Evolutionary conservation across 2,329 filamentous ascomycete genomes (phyloP), one percentile per base, ranked within the genome.

Genomic region (Rasamsonia emersonii): DNA sequence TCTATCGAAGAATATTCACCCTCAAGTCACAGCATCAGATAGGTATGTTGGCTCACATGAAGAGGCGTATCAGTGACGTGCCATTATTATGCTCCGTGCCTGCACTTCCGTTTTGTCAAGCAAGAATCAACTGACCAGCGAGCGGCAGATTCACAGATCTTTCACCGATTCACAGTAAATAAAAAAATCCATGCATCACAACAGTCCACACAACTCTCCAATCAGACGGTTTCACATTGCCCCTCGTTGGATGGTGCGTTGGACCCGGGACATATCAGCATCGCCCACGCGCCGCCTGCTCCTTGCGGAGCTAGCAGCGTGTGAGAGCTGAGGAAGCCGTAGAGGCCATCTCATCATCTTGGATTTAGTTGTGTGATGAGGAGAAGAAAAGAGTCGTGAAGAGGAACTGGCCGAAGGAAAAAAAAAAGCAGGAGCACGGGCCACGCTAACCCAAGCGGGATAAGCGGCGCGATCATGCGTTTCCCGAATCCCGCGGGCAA

Each of bases 331-430:
- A 36, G 49, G 56, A 63, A 70, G 67, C 54, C 59, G 55, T 59
- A 63, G 54, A 70, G 71, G 72, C 74, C 71, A 67, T 67, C 77
- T 82, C 81, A 73, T 86, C 80, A 80, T 69, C 58, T 75, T 77
- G 79, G 78, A 73, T 75, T 75, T 85, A 85, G 79, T 85, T 84
- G 77, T 71, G 60, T 62, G 68, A 71, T 62, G 68, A 71, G 64
- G 57, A 62, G 62, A 66, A 39, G 38, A 41, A 41, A 33, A 39
- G 40, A 33, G 24, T 28, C 33, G 29, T 29, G 36, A 38, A 40
- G 36, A 35, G 41, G 21, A 21, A 16, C 30, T 9, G 38, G 37
- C 32, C 39, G 40, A 43, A 36, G 31, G 23, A 26, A 47, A 40
- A 45, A 45, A 41, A 37, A 33, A 26, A 34, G 32, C 26, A 23